Evolutionary conservation across 2,329 filamentous ascomycete genomes (phyloP).

Genomic region (Diplodia corticola): DNA sequence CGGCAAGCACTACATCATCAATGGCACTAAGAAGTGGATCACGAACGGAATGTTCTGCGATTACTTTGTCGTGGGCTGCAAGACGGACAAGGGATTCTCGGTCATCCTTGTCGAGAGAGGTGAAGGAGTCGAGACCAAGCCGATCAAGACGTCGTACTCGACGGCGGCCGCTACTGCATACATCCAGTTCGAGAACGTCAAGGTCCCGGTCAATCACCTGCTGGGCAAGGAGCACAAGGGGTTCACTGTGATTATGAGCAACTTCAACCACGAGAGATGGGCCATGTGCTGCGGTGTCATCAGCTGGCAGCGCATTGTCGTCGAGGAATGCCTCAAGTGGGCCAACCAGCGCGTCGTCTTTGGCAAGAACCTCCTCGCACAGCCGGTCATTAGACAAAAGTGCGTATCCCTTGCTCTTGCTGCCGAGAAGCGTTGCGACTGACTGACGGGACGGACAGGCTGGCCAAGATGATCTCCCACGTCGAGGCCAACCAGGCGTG

Average conservation of each 20-base stretch:
- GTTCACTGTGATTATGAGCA: slow-evolving; percentile 78
- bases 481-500: slow-evolving; percentile 82
- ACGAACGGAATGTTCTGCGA: slow-evolving; percentile 78
- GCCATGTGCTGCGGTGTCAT: slow-evolving; percentile 69
- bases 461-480: slow-evolving; percentile 84
- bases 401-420: slow-evolving; percentile 39
- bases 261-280: slow-evolving; percentile 87
- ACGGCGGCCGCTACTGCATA: slow-evolving; percentile 75
- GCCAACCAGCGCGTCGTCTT: slow-evolving; percentile 83
- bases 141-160: slow-evolving; percentile 81
- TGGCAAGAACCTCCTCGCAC: slow-evolving; percentile 76
- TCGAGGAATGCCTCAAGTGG: slow-evolving; percentile 88
- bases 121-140: slow-evolving; percentile 73
- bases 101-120: slow-evolving; percentile 74
- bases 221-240: slow-evolving; percentile 83
- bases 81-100: slow-evolving; percentile 75
- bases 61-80: slow-evolving; percentile 80
- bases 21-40: slow-evolving; percentile 83
- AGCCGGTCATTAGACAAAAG: slow-evolving; percentile 81
- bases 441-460: slow-evolving; percentile 43
- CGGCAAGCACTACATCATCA: slow-evolving; percentile 59
- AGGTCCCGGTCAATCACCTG: slow-evolving; percentile 76
- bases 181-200: slow-evolving; percentile 82
- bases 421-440: not conserved
- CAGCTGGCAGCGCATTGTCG: slow-evolving; percentile 66